These are phyloP conservation scores for Beverwykella pulmonaria DNA, from an alignment of 495 filamentous ascomycete genomes.

Conservation along the genomic window DNA sequence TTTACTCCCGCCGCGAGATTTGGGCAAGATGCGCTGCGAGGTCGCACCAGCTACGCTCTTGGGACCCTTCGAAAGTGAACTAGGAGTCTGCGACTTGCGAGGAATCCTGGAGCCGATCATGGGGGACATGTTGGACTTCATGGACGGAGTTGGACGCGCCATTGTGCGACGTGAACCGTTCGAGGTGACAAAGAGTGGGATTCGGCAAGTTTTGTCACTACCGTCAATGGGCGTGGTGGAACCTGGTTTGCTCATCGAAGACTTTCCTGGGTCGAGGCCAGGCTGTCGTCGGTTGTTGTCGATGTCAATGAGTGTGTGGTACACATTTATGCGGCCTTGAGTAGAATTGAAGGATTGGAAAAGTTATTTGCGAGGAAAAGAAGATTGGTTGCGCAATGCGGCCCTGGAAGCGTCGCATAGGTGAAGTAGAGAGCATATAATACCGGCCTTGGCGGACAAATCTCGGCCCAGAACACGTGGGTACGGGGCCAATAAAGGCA, in stretches of 20 bases:
- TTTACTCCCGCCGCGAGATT: not conserved
- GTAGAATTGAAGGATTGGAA: not conserved
- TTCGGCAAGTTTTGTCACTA: not conserved
- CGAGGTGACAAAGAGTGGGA: not conserved
- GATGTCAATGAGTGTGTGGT: not conserved
- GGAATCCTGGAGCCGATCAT: slow-evolving; percentile 6
- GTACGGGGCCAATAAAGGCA: not conserved
- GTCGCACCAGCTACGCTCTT: not conserved
- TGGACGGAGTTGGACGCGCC: not conserved
- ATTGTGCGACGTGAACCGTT: not conserved
- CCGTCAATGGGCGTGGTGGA: not conserved
- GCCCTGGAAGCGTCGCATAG: not conserved
- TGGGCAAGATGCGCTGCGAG: not conserved
- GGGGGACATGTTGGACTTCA: not conserved
- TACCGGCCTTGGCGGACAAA: too few relatives aligned
- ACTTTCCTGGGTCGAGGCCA: not conserved
- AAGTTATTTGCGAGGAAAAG: not conserved
- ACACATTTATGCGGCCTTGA: not conserved
- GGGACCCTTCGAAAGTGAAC: not conserved
- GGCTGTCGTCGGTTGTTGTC: not conserved
- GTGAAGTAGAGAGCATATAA: not conserved
- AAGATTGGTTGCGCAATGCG: not conserved
- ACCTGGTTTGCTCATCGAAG: not conserved
- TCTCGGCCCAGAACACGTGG: too few relatives aligned
- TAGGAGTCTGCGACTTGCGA: not conserved